Conservation (phyloP, 768 basidiomycete species). For the Lenzites betulinus region DNA sequence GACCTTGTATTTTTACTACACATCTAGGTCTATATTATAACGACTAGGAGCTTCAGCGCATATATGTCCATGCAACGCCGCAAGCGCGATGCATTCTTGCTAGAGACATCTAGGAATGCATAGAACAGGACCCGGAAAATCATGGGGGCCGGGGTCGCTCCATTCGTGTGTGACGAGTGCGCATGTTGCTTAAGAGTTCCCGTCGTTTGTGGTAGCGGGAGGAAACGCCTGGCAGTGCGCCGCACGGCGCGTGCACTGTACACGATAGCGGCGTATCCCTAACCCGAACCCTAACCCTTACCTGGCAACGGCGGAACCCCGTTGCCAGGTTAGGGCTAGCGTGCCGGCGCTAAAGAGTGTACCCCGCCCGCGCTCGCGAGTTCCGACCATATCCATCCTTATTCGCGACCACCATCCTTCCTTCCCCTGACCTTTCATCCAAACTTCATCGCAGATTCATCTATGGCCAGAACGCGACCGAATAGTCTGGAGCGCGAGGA, state of each 20-base stretch:
- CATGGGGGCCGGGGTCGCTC: no score
- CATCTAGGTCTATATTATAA: background rate
- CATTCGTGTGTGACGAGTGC: no score
- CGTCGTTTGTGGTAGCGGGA: no score
- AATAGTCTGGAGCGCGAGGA: background rate
- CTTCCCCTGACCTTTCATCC: background rate
- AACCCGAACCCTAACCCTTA: conserved; percentile 7
- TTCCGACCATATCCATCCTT: no score
- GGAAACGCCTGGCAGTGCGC: no score
- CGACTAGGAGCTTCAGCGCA: background rate
- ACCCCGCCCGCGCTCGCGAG: conserved; percentile 4
- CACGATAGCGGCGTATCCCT: background rate
- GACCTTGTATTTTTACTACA: conserved; percentile 1
- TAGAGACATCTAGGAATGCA: no score
- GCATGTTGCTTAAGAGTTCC: no score
- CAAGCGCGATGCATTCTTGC: no score
- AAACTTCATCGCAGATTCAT: background rate
- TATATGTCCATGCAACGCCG: no score
- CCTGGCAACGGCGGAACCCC: conserved; percentile 4
- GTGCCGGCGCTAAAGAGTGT: background rate
- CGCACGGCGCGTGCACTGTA: no score
- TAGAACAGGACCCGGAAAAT: no score
- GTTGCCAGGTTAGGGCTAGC: conserved; percentile 12
- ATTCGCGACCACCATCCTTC: background rate
- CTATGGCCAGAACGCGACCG: background rate